phyloP scores from a whole-genome alignment of 306 rosid genomes.

The Cotoneaster glaucophyllus region DNA sequence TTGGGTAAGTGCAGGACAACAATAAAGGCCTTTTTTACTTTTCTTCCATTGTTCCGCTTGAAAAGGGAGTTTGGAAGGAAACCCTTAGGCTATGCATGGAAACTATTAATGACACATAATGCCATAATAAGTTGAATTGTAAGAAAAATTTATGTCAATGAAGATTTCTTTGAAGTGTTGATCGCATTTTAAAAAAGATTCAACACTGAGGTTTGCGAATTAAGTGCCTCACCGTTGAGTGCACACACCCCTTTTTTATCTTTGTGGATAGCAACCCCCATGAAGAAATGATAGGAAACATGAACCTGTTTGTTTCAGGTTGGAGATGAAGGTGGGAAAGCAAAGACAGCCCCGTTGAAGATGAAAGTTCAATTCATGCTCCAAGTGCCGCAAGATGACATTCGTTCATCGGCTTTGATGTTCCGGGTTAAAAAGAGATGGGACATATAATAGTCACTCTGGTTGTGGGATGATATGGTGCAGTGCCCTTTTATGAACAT shows the following conservation, averaged over 20 bases:
- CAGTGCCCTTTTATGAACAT: neutral
- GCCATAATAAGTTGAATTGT: neutral
- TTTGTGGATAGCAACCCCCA: too few relatives aligned
- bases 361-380: constrained; percentile 97
- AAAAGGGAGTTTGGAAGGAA: neutral
- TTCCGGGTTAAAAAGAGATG: constrained; percentile 93
- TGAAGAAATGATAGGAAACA: neutral
- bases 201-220: neutral
- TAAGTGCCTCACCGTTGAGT: neutral
- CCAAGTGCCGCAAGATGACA: constrained; percentile 90
- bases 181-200: neutral
- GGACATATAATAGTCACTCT: constrained; percentile 39
- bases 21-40: neutral
- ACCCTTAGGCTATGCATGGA: neutral
- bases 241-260: too few relatives aligned
- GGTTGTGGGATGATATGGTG: constrained; percentile 17
- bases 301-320: constrained; percentile 53
- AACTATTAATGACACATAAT: neutral
- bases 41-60: neutral
- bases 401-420: constrained; percentile 71
- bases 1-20: constrained; percentile 63
- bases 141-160: neutral
- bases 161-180: neutral
- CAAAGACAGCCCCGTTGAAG: constrained; percentile 89
- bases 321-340: constrained; percentile 84